Evolutionary conservation across 345 rosid species (phyloP).

Genomic region (Leavenworthia alabamica): DNA sequence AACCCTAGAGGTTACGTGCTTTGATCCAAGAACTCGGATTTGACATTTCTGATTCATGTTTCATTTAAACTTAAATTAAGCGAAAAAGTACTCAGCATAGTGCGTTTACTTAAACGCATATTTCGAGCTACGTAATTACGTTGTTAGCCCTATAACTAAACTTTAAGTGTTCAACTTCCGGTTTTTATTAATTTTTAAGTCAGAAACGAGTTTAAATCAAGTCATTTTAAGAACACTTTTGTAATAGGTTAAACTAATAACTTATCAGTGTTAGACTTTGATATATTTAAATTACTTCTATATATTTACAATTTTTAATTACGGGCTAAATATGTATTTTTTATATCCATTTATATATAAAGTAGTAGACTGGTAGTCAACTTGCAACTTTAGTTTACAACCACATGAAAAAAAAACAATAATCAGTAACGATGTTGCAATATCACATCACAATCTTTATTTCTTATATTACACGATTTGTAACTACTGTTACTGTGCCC

Average conservation of each 20-base stretch:
- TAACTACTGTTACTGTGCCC: not conserved
- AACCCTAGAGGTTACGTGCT: slow-evolving; percentile 32
- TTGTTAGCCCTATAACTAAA: not conserved
- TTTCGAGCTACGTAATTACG: not conserved
- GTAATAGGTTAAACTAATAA: not conserved
- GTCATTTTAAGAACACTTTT: not conserved
- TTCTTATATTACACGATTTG: not conserved
- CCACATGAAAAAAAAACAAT: slow-evolving; percentile 4
- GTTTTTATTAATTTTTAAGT: not conserved
- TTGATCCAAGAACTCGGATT: slow-evolving; percentile 34
- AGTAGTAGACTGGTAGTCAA: not conserved
- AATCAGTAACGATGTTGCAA: not conserved
- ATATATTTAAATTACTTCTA: not conserved
- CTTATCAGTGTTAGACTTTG: not conserved
- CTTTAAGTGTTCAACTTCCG: not conserved
- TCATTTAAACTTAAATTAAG: not conserved
- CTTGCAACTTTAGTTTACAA: not conserved
- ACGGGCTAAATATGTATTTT: not conserved
- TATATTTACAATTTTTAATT: not conserved
- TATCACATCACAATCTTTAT: not conserved
- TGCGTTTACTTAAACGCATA: slow-evolving; percentile 14
- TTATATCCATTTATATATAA: not conserved
- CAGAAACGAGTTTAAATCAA: not conserved
- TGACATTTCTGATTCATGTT: slow-evolving; percentile 26
- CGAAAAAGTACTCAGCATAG: slow-evolving; percentile 2